phyloP scores from a whole-genome alignment of 768 basidiomycete species.

The Pleurotus djamor region DNA sequence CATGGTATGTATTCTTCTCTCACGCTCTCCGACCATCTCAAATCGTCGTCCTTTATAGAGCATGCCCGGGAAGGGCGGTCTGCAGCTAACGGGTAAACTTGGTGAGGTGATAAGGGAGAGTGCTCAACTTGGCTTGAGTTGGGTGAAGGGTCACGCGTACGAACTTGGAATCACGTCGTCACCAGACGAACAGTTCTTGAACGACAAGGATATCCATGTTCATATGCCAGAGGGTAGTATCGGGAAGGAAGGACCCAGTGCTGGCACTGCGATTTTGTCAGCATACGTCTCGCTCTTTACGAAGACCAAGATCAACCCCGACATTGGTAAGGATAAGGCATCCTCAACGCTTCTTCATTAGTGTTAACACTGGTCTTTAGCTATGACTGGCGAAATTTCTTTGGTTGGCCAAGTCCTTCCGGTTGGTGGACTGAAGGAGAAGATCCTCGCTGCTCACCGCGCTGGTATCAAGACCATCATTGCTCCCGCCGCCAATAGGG shows the following conservation, averaged over 20 bases:
- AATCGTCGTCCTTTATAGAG: constrained; percentile 43
- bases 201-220: constrained; percentile 87
- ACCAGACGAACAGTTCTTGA: constrained; percentile 73
- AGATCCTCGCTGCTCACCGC: constrained; percentile 95
- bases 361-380: constrained; percentile 31
- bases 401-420: constrained; percentile 95
- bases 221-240: constrained; percentile 97
- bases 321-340: constrained; percentile 66
- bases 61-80: constrained; percentile 93
- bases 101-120: constrained; percentile 98
- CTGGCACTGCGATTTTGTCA: constrained; percentile 90
- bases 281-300: constrained; percentile 93
- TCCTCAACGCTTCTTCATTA: background rate
- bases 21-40: background rate
- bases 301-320: constrained; percentile 76
- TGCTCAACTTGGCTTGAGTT: constrained; percentile 91
- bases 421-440: constrained; percentile 95
- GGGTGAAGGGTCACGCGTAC: constrained; percentile 89
- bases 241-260: constrained; percentile 95
- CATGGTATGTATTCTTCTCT: constrained; percentile 50
- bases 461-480: constrained; percentile 94
- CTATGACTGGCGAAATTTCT: constrained; percentile 98
- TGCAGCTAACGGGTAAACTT: constrained; percentile 95
- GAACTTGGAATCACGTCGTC: constrained; percentile 82
- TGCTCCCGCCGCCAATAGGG: constrained; percentile 83